Percentiles rank a stretch among this genome's conserved stretches.
These are phyloP conservation scores for Draba incana DNA, from an alignment of 345 rosid genomes.

Conservation along the genomic window DNA sequence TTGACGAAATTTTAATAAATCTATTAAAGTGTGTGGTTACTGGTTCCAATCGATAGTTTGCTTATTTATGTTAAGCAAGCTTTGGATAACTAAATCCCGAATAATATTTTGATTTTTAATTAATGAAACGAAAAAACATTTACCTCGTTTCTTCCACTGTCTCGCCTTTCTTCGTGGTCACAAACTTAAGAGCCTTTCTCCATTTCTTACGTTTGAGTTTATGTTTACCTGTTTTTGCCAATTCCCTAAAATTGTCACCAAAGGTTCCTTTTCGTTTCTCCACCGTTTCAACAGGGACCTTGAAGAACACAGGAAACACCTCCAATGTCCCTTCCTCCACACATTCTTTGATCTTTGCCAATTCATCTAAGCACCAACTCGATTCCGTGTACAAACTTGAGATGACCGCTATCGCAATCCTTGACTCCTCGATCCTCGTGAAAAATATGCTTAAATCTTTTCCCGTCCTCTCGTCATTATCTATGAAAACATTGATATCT, in stretches of 20 bases:
- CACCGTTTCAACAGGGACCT: slow-evolving; percentile 11
- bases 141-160: background rate
- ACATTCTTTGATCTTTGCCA: slow-evolving; percentile 9
- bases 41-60: no score
- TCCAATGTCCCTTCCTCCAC: background rate
- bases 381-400: slow-evolving; percentile 28
- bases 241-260: slow-evolving; percentile 11
- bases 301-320: slow-evolving; percentile 26
- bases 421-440: slow-evolving; percentile 3
- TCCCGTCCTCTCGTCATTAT: slow-evolving; percentile 11
- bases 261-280: background rate
- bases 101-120: no score
- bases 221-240: background rate
- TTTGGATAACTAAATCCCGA: no score
- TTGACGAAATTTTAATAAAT: no score
- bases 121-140: background rate
- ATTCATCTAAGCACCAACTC: background rate
- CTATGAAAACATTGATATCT: slow-evolving; percentile 23
- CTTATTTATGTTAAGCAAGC: no score
- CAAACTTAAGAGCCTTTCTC: background rate
- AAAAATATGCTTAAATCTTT: background rate
- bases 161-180: background rate
- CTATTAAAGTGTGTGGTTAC: no score
- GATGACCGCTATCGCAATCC: slow-evolving; percentile 25
- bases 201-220: background rate